Percentiles rank a stretch among this genome's conserved stretches.
Evolutionary conservation across 192 early-diverging fungal genomes (phyloP).

Genomic region (Podila verticillata): DNA sequence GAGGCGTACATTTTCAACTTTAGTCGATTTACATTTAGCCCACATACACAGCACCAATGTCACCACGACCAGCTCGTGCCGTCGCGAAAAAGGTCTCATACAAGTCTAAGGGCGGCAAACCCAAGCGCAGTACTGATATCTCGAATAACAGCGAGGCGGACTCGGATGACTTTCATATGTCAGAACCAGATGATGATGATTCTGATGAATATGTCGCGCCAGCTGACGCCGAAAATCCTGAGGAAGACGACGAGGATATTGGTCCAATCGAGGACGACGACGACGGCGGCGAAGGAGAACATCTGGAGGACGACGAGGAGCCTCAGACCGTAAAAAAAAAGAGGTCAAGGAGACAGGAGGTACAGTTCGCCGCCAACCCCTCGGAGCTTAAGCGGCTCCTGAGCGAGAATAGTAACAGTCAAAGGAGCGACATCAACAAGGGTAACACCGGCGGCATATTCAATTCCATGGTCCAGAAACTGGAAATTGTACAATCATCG

Average conservation of each 20-base stretch:
- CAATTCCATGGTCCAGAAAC: not conserved
- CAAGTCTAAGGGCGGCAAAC: not conserved
- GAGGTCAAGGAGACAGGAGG: not conserved
- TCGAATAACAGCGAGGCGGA: not conserved
- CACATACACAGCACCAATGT: not conserved
- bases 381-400: too few relatives aligned
- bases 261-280: not conserved
- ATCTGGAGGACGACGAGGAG: slow-evolving; percentile 2
- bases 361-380: too few relatives aligned
- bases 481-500: not conserved
- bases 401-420: not conserved
- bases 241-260: not conserved
- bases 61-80: slow-evolving; percentile 25
- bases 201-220: slow-evolving; percentile 39
- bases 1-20: too few relatives aligned
- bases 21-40: not conserved
- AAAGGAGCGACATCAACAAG: not conserved
- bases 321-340: not conserved
- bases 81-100: slow-evolving; percentile 12
- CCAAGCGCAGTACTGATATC: not conserved
- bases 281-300: slow-evolving; percentile 13
- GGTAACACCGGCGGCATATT: not conserved
- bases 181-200: slow-evolving; percentile 11
- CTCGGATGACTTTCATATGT: not conserved
- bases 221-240: not conserved